A percentile compares a stretch with the other conserved stretches of the same genome.
These are phyloP conservation scores for Cystobasidium slooffiae DNA, from an alignment of 1,284 basidiomycete species.

Conservation along the genomic window DNA sequence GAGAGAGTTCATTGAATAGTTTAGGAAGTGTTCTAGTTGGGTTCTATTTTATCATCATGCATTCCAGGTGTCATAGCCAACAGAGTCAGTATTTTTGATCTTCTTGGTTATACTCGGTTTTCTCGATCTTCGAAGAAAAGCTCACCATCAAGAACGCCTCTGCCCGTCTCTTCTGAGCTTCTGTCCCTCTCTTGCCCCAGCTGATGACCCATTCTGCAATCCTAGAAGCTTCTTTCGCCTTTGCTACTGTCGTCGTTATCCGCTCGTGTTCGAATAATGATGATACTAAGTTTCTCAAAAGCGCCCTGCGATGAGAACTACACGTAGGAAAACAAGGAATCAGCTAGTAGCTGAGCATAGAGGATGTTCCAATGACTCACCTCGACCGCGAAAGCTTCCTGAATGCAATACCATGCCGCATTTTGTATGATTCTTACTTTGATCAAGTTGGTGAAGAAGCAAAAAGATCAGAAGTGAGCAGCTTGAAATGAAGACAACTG, in stretches of 20 bases:
- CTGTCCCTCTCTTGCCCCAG: constrained; percentile 69
- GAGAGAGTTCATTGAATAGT: constrained; percentile 76
- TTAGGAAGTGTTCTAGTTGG: constrained; percentile 65
- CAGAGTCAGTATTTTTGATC: not conserved
- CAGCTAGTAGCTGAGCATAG: not conserved
- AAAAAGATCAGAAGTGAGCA: not conserved
- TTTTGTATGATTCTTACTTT: constrained; percentile 7
- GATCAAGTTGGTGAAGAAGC: not conserved
- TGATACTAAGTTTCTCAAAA: constrained; percentile 80
- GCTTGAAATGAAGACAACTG: not conserved
- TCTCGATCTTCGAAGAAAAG: not conserved
- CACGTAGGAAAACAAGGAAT: constrained; percentile 13
- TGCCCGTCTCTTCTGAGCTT: constrained; percentile 63
- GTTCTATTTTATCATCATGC: constrained; percentile 47
- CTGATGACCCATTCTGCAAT: constrained; percentile 95
- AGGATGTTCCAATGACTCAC: not conserved
- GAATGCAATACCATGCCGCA: constrained; percentile 44
- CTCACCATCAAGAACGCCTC: constrained; percentile 70
- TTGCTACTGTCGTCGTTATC: constrained; percentile 94
- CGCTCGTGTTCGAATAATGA: constrained; percentile 94
- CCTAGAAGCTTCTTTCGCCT: constrained; percentile 88
- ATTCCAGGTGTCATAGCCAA: not conserved
- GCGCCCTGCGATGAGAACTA: constrained; percentile 52
- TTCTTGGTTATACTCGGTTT: not conserved
- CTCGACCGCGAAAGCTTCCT: constrained; percentile 39